Base-by-base conservation (phyloP, 2,329 filamentous ascomycete species). In the Colletotrichum cereale region DNA sequence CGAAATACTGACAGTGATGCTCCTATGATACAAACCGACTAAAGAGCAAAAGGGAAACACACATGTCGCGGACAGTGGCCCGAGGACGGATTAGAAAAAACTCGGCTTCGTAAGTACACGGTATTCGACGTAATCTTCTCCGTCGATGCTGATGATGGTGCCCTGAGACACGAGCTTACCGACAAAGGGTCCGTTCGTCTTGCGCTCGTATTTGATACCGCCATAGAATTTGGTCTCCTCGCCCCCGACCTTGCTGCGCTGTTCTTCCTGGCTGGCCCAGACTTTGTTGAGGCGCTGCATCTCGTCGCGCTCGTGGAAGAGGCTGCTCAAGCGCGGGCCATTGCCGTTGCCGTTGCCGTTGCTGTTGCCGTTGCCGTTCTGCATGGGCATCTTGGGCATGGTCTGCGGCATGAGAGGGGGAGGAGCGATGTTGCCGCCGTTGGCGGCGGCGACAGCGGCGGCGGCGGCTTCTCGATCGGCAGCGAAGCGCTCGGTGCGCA, bases 101-200 rank as follows among this genome's bases (percentile, higher is more conserved):
- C 84, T 86, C 0, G 89, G 88, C 79, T 90, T 91, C 1, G 87
- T 90, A 34, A 92, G 84, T 1, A 92, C 88, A 2, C 89, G 86
- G 74, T 91, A 91, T 77, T 91, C 90, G 42, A 92, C 89, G 72
- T 89, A 92, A 73, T 91, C 90, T 77, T 91, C 89, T 29, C 89
- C 90, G 71, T 91, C 89, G 71, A 92, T 91, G 58, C 82, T 90
- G 75, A 91, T 86, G 29, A 91, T 88, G 12, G 86, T 86, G 6
- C 89, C 87, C 71, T 88, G 85, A 57, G 87, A 89, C 38, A 90
- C 89, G n/a, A 91, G 85, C 77, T 90, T 90, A 31, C 89, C 89
- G 73, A 86, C 83, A 71, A 91, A 91, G 0, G 89, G 88, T 0
- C 90, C 90, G 5, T 80, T 89, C 40, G 84, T 79, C 80, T 90